These are phyloP conservation scores for Pythium vanterpoolii DNA, from an alignment of 352 stramenopile species.

Conservation along the genomic window DNA sequence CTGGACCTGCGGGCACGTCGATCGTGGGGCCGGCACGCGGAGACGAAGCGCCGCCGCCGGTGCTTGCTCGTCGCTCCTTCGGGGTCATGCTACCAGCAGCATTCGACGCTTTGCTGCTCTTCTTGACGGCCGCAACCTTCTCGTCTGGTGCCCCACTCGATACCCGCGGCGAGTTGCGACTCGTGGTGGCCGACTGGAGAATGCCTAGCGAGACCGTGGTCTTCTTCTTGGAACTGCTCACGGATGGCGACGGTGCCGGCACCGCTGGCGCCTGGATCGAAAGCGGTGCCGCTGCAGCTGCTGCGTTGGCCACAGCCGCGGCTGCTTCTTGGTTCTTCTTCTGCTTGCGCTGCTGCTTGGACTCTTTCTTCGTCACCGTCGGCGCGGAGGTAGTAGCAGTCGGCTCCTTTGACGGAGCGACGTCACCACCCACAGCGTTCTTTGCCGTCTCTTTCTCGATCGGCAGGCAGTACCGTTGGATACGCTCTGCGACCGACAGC, in stretches of 20 bases:
- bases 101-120: slow-evolving; percentile 15
- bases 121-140: slow-evolving; percentile 17
- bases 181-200: slow-evolving; percentile 1
- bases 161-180: slow-evolving; percentile 22
- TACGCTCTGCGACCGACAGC: slow-evolving; percentile 53
- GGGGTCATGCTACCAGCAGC: background rate
- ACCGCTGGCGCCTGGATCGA: slow-evolving; percentile 11
- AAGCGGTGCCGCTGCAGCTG: background rate
- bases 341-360: slow-evolving; percentile 67
- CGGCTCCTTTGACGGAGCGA: background rate
- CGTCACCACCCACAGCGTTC: background rate
- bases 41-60: slow-evolving; percentile 17
- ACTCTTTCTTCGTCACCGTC: slow-evolving; percentile 58
- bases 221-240: slow-evolving; percentile 24
- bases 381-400: background rate
- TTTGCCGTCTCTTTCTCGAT: slow-evolving; percentile 8
- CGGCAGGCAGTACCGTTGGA: slow-evolving; percentile 47
- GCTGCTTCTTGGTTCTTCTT: slow-evolving; percentile 60
- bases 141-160: slow-evolving; percentile 8
- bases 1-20: slow-evolving; percentile 10
- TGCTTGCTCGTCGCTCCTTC: slow-evolving; percentile 10
- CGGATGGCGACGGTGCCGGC: slow-evolving; percentile 5
- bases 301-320: slow-evolving; percentile 5
- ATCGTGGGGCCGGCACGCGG: slow-evolving; percentile 25
- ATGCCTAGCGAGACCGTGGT: slow-evolving; percentile 6